phyloP scores from a whole-genome alignment of 2,329 filamentous ascomycete species.

The Monosporascus sp. region DNA sequence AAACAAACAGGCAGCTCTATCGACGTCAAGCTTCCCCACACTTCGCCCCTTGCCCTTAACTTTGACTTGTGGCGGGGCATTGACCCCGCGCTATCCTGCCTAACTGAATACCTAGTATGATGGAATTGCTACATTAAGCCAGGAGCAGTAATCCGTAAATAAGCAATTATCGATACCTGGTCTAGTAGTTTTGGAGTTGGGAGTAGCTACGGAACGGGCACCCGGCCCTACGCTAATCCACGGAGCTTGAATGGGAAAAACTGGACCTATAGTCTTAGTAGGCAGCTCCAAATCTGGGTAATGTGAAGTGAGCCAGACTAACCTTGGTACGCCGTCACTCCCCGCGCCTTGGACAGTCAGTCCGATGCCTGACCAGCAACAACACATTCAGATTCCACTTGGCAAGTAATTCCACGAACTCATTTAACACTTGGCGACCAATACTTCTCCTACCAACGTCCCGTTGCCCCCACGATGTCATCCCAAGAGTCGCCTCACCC shows the following conservation, averaged over 20 bases:
- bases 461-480: constrained; percentile 39
- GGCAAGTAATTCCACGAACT: not conserved
- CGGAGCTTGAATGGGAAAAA: no score
- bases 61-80: not conserved
- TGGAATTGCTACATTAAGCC: no score
- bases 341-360: not conserved
- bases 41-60: not conserved
- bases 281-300: no score
- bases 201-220: no score
- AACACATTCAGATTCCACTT: not conserved
- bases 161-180: no score
- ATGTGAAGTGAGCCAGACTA: no score
- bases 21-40: not conserved
- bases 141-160: no score
- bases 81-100: not conserved
- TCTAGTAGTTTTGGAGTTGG: no score
- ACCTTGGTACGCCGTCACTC: no score
- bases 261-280: no score
- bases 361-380: not conserved
- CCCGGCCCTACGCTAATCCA: no score
- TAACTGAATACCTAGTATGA: not conserved
- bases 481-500: constrained; percentile 44
- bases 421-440: not conserved
- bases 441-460: not conserved
- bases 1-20: not conserved